Evolutionary conservation across 371 early-diverging fungal genomes (phyloP).

Genomic region (Rhizopus arrhizus): DNA sequence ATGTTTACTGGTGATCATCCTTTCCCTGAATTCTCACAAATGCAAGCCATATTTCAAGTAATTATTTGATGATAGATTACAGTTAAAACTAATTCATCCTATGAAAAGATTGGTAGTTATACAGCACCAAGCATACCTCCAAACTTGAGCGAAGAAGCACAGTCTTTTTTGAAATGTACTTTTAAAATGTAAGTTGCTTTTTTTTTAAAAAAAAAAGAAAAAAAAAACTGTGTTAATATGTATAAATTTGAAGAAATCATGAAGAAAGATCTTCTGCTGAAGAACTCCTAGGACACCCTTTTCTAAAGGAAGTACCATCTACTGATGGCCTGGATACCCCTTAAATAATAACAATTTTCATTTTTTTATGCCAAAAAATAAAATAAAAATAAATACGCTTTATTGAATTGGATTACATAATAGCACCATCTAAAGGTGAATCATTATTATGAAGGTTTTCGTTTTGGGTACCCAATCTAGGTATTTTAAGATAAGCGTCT

Average conservation of each 20-base stretch:
- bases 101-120: constrained; percentile 72
- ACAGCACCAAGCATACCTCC: constrained; percentile 81
- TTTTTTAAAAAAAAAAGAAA: neutral
- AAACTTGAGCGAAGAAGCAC: constrained; percentile 68
- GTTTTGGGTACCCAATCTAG: constrained; percentile 61
- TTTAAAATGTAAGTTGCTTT: constrained; percentile 65
- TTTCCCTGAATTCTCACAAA: constrained; percentile 88
- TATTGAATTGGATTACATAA: constrained; percentile 10
- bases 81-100: neutral
- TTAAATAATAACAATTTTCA: no score
- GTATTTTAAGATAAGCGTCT: constrained; percentile 79
- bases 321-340: neutral
- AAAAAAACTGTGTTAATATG: neutral
- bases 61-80: neutral
- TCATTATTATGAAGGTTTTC: constrained; percentile 50
- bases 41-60: constrained; percentile 90
- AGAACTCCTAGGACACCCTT: constrained; percentile 1
- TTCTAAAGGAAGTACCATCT: neutral
- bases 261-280: constrained; percentile 1
- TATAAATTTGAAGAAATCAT: constrained; percentile 3
- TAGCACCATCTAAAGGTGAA: constrained; percentile 20
- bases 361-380: no score
- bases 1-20: constrained; percentile 96
- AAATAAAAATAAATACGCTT: no score
- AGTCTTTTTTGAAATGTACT: constrained; percentile 78